Percentiles rank a stretch among this genome's conserved stretches.
Conservation (phyloP, 352 stramenopile genomes). For the Thraustotheca clavata region DNA sequence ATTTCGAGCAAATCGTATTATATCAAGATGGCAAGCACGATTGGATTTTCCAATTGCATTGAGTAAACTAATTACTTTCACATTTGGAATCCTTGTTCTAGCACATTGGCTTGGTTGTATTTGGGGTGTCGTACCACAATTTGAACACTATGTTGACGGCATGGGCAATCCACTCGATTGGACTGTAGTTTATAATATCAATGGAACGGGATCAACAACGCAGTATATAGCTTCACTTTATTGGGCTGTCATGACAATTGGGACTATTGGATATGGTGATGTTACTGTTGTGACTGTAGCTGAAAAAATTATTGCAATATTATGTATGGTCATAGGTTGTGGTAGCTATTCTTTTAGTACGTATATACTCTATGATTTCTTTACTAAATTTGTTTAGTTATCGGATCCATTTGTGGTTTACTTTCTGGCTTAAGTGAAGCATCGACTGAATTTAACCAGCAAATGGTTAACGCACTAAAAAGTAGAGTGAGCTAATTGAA, state of each 20-base stretch:
- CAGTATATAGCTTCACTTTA: constrained; percentile 81
- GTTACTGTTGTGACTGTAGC: constrained; percentile 59
- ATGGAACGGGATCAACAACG: constrained; percentile 35
- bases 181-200: constrained; percentile 28
- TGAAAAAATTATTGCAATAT: constrained; percentile 68
- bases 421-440: constrained; percentile 17
- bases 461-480: constrained; percentile 10
- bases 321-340: constrained; percentile 56
- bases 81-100: constrained; percentile 42
- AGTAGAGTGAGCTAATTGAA: not conserved
- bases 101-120: constrained; percentile 76
- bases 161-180: constrained; percentile 55
- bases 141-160: constrained; percentile 29
- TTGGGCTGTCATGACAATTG: constrained; percentile 81
- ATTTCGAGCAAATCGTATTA: constrained; percentile 42
- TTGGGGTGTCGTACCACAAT: constrained; percentile 71
- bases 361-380: not conserved
- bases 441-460: constrained; percentile 19
- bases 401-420: constrained; percentile 17
- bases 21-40: constrained; percentile 60
- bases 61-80: constrained; percentile 57
- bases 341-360: constrained; percentile 21
- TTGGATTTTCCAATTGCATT: constrained; percentile 66
- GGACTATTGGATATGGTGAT: constrained; percentile 81
- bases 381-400: constrained; percentile 1